phyloP scores from a whole-genome alignment of 192 early-diverging fungal genomes.

The Martensiomyces pterosporus region DNA sequence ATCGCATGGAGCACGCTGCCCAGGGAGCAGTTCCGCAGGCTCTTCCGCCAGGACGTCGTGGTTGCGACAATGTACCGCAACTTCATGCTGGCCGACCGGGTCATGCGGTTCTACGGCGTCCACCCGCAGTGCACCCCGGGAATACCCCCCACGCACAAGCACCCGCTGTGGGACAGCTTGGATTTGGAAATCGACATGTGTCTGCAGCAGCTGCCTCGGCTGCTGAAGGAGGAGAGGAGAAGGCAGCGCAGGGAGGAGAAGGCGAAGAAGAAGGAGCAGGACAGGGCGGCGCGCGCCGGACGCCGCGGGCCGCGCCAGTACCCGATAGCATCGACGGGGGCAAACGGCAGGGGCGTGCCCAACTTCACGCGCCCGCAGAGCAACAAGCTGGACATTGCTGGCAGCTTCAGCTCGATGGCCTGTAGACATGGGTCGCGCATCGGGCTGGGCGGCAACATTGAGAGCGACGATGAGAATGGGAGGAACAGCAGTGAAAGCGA shows the following conservation, averaged over 20 bases:
- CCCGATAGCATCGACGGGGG: slow-evolving; percentile 1
- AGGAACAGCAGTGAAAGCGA: slow-evolving; percentile 23
- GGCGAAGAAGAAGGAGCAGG: slow-evolving; percentile 16
- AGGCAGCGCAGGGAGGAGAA: slow-evolving; percentile 25
- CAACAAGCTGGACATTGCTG: slow-evolving; percentile 34
- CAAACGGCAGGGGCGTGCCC: neutral
- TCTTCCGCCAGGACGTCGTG: slow-evolving; percentile 92
- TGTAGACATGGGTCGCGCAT: slow-evolving; percentile 18
- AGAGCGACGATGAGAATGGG: slow-evolving; percentile 22
- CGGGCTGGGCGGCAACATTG: slow-evolving; percentile 15
- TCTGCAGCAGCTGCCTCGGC: slow-evolving; percentile 79
- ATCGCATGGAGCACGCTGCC: slow-evolving; percentile 96
- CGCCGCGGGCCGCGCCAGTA: neutral
- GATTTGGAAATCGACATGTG: slow-evolving; percentile 94
- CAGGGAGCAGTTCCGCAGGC: slow-evolving; percentile 80
- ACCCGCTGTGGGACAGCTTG: slow-evolving; percentile 95
- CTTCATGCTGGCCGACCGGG: slow-evolving; percentile 90
- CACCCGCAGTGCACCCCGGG: slow-evolving; percentile 84
- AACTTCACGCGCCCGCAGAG: slow-evolving; percentile 12
- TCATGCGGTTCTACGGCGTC: slow-evolving; percentile 92
- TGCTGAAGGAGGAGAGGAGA: slow-evolving; percentile 52
- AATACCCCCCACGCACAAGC: slow-evolving; percentile 86
- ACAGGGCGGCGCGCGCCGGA: slow-evolving; percentile 14
- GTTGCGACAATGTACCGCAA: slow-evolving; percentile 94
- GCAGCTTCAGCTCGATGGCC: slow-evolving; percentile 21